These are phyloP conservation scores for Scheffersomyces amazonensis DNA, from an alignment of 805 yeast species.

Conservation along the genomic window DNA sequence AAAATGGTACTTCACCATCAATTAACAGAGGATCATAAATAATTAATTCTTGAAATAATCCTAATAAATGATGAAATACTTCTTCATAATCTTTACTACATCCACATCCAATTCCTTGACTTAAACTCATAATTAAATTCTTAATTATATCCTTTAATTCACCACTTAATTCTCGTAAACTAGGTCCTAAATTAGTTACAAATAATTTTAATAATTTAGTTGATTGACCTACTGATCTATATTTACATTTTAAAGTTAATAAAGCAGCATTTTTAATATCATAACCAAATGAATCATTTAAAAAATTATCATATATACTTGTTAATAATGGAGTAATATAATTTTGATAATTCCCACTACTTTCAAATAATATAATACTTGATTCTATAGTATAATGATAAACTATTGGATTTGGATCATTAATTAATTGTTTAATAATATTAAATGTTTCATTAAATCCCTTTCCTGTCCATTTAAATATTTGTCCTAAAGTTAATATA, in stretches of 20 bases:
- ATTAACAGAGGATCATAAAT: slow-evolving; percentile 36
- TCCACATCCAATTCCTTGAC: slow-evolving; percentile 29
- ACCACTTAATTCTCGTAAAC: slow-evolving; percentile 19
- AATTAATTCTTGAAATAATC: slow-evolving; percentile 33
- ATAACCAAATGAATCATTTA: slow-evolving; percentile 35
- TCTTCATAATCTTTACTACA: slow-evolving; percentile 23
- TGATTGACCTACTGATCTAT: slow-evolving; percentile 20
- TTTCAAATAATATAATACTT: slow-evolving; percentile 52
- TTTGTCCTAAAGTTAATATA: slow-evolving; percentile 26
- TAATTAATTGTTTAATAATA: slow-evolving; percentile 55
- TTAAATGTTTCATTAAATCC: slow-evolving; percentile 46
- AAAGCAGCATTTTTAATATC: slow-evolving; percentile 29
- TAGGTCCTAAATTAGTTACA: slow-evolving; percentile 39
- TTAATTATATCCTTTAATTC: slow-evolving; percentile 19
- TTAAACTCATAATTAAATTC: slow-evolving; percentile 24
- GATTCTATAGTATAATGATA: slow-evolving; percentile 72
- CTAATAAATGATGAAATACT: slow-evolving; percentile 20
- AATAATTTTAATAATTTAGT: slow-evolving; percentile 25
- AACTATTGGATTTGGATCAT: slow-evolving; percentile 84
- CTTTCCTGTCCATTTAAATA: slow-evolving; percentile 22
- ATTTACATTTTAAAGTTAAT: slow-evolving; percentile 35
- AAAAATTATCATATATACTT: slow-evolving; percentile 25
- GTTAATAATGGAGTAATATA: slow-evolving; percentile 38
- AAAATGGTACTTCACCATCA: slow-evolving; percentile 30
- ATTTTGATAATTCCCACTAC: slow-evolving; percentile 43